Evolutionary conservation across 2,329 filamentous ascomycete species (phyloP).

Genomic region (Dothidotthia symphoricarpi): DNA sequence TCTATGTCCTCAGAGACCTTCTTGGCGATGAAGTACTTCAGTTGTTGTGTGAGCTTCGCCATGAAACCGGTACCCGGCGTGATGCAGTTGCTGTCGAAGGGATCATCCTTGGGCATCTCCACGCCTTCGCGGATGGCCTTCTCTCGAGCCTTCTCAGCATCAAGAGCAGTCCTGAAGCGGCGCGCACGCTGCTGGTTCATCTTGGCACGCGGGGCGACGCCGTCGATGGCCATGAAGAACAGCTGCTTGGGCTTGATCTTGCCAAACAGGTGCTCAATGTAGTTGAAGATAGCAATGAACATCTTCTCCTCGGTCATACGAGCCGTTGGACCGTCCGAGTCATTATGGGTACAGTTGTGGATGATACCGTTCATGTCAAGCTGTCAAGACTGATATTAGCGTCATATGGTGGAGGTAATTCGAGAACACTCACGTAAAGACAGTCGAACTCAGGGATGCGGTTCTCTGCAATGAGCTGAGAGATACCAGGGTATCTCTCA

Average conservation of each 20-base stretch:
- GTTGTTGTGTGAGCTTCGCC: constrained; percentile 88
- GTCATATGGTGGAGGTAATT: background rate
- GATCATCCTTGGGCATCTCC: constrained; percentile 89
- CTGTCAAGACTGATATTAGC: constrained; percentile 42
- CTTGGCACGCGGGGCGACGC: constrained; percentile 94
- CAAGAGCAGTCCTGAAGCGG: constrained; percentile 89
- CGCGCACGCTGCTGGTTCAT: constrained; percentile 99
- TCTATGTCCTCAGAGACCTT: constrained; percentile 96
- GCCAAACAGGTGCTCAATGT: constrained; percentile 96
- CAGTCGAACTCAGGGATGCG: constrained; percentile 98
- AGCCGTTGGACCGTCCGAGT: constrained; percentile 86
- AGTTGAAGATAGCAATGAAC: constrained; percentile 99
- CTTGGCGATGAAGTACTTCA: constrained; percentile 99
- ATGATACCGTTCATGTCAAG: constrained; percentile 99
- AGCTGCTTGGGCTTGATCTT: constrained; percentile 98
- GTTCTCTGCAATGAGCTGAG: constrained; percentile 96
- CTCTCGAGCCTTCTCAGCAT: constrained; percentile 83
- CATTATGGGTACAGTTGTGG: constrained; percentile 96
- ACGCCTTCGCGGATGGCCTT: constrained; percentile 87
- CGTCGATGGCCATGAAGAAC: constrained; percentile 99
- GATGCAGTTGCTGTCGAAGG: constrained; percentile 99
- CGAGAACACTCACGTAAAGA: constrained; percentile 65
- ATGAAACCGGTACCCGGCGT: constrained; percentile 97
- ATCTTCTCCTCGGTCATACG: constrained; percentile 97
- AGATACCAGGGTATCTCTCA: constrained; percentile 97